Evolutionary conservation across 140 eudicot genomes (phyloP).

Genomic region (Anethum foeniculum): DNA sequence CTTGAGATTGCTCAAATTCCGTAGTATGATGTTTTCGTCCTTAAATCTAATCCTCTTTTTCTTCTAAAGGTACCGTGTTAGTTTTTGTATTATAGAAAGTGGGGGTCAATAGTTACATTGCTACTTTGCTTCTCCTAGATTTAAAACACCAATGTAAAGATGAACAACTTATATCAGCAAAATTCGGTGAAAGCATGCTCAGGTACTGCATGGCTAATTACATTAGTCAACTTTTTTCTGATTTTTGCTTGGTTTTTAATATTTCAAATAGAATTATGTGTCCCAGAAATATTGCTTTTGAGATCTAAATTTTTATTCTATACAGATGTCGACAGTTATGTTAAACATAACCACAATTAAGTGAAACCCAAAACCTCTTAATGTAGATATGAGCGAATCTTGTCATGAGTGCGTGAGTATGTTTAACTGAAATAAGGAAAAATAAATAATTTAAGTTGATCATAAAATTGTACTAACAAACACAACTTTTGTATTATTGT

Average conservation of each 20-base stretch:
- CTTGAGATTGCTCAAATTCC: conserved; percentile 80
- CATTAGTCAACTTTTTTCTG: too few species aligned
- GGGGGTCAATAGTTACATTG: conserved; percentile 3
- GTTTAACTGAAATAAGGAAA: too few species aligned
- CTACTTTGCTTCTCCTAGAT: not conserved
- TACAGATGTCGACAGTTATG: not conserved
- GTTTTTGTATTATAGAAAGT: conserved; percentile 24
- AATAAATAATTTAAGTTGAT: too few species aligned
- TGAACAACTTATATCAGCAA: not conserved
- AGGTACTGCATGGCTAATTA: not conserved
- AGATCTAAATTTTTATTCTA: too few species aligned
- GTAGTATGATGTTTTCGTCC: conserved; percentile 8
- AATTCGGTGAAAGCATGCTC: not conserved
- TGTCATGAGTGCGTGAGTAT: too few species aligned
- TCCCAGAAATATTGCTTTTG: too few species aligned
- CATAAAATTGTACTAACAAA: too few species aligned
- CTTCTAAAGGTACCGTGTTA: conserved; percentile 3
- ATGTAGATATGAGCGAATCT: too few species aligned
- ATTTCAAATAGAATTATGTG: too few species aligned
- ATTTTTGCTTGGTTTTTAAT: too few species aligned
- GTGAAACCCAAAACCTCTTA: too few species aligned
- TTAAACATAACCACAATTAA: too few species aligned
- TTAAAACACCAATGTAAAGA: not conserved
- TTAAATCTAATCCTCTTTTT: not conserved
- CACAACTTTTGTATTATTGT: not conserved